Base-by-base conservation (phyloP, 495 filamentous ascomycete genomes). In the Ramalina peruviana region DNA sequence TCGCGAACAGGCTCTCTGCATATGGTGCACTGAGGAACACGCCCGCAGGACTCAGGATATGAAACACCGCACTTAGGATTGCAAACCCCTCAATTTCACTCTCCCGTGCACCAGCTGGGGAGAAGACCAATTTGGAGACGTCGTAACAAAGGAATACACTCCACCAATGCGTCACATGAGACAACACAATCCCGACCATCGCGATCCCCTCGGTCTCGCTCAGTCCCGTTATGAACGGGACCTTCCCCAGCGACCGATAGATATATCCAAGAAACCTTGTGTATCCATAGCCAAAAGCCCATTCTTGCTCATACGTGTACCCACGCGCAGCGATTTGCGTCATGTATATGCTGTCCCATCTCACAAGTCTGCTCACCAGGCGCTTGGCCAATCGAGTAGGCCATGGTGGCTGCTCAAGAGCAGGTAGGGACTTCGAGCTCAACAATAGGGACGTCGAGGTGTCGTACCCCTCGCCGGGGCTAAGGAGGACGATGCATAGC, bases 271-370 rank as follows among this genome's bases (percentile, higher is more conserved):
- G 52, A 21, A 38, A 44, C 46, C 69, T 64, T 4, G 82, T 73
- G 52, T 82, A 78, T 1, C 78, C 79, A 63, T 71, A 77, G 19
- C 87, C 82, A 68, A 94, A 98, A 1, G 93, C 92, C 88, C 89
- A 97, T 66, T 96, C 88, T 66, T 98, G 93, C 66, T 98, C 92
- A 65, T 82, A 89, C 10, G 81, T 45, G 53, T 96, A 88, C 20
- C 87, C 88, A 30, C 80, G 69, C 48, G 73, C 68, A 0, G 87
- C 80, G 40, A 70, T 63, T 48, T 80, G 75, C 33, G 81, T 67
- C 58, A 85, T 97, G 62, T 95, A 97, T 47, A 98, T 80, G 36
- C 85, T 81, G 60, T 98, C 92, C 92, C 92, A 98, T 65, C 90
- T 75, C 0, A 80, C 79, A 37, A 95, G 72, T 7, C 6, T 49